phyloP scores from a whole-genome alignment of 202 grass and related monocot species.

The Dendrocalamus latiflorus region DNA sequence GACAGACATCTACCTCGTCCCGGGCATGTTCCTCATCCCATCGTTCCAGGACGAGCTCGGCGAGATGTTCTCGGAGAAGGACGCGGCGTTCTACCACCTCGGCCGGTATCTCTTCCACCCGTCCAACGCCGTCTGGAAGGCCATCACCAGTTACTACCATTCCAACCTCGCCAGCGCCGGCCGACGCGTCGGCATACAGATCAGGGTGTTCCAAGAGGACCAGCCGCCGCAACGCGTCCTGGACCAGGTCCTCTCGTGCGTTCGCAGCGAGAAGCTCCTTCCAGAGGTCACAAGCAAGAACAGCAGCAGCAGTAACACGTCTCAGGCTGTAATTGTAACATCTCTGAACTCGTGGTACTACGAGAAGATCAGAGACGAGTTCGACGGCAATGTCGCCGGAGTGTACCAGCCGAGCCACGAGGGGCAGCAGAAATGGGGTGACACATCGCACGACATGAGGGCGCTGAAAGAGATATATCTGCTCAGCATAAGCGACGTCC shows the following conservation, averaged over 20 bases:
- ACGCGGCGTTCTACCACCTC: slow-evolving; percentile 39
- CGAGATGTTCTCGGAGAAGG: slow-evolving; percentile 47
- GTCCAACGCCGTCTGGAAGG: slow-evolving; percentile 39
- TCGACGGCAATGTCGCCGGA: slow-evolving; percentile 30
- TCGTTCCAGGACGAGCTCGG: slow-evolving; percentile 39
- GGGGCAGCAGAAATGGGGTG: slow-evolving; percentile 41
- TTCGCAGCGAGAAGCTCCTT: slow-evolving; percentile 32
- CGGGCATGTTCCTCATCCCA: slow-evolving; percentile 41
- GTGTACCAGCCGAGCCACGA: slow-evolving; percentile 52
- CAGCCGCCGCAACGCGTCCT: slow-evolving; percentile 20
- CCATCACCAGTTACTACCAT: slow-evolving; percentile 39
- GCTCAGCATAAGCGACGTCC: no score
- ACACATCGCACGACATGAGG: slow-evolving; percentile 39
- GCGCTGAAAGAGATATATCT: slow-evolving; percentile 51
- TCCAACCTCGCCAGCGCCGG: slow-evolving; percentile 40
- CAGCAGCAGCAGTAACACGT: neutral
- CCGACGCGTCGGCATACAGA: slow-evolving; percentile 44
- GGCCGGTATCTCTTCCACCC: slow-evolving; percentile 58
- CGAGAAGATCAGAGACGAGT: no score
- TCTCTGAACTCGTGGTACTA: slow-evolving; percentile 41
- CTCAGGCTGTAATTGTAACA: slow-evolving; percentile 42
- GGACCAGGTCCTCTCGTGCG: slow-evolving; percentile 43
- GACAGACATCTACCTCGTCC: slow-evolving; percentile 57
- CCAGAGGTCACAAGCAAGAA: neutral
- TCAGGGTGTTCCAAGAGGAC: slow-evolving; percentile 27